These are phyloP conservation scores for Lablab purpureus DNA, from an alignment of 306 rosid species.

Conservation along the genomic window DNA sequence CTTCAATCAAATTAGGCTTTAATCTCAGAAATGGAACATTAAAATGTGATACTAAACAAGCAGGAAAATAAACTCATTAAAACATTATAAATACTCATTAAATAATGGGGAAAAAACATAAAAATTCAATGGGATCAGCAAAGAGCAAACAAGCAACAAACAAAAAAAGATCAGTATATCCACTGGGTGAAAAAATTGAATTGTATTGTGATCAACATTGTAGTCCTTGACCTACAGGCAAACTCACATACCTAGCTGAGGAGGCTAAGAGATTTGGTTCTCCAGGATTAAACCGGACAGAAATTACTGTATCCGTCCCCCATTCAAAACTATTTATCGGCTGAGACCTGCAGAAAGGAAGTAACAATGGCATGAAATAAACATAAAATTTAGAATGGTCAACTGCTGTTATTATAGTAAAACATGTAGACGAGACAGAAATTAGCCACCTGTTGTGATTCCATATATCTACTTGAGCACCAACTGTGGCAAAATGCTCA, in stretches of 20 bases:
- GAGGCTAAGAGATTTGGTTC: conserved; percentile 78
- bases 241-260: conserved; percentile 72
- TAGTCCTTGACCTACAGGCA: neutral
- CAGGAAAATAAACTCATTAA: neutral
- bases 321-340: conserved; percentile 79
- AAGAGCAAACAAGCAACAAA: neutral
- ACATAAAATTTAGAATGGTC: conserved; percentile 26
- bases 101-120: neutral
- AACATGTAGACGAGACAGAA: conserved; percentile 25
- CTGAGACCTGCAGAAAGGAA: conserved; percentile 64
- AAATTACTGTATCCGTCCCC: conserved; percentile 81
- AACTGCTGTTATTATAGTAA: neutral
- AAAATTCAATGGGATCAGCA: neutral
- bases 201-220: neutral
- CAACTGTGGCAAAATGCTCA: conserved; percentile 90
- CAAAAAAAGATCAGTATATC: conserved; percentile 2
- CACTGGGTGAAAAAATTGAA: neutral
- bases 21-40: neutral
- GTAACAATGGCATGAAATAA: conserved; percentile 20
- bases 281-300: conserved; percentile 89
- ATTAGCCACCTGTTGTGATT: conserved; percentile 77
- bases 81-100: neutral
- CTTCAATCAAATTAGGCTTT: conserved; percentile 2
- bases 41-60: neutral
- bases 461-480: conserved; percentile 93